Evolutionary conservation across 192 early-diverging fungal genomes (phyloP).

Genomic region (Backusella westeae): DNA sequence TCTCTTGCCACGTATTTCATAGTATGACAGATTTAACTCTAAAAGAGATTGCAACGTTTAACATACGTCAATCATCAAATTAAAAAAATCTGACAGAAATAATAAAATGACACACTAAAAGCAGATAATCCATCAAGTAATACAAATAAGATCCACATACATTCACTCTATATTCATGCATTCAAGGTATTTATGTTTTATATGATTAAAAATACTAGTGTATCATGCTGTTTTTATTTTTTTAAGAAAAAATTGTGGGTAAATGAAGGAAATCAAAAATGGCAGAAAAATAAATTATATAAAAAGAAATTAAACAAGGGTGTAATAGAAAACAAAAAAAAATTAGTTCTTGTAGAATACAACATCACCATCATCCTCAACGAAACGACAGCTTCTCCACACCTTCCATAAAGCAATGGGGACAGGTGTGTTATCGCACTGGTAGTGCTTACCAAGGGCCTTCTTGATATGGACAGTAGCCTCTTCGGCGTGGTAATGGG

Average conservation of each 20-base stretch:
- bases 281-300: neutral
- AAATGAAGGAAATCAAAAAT: slow-evolving; percentile 2
- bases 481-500: slow-evolving; percentile 90
- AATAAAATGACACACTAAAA: too few species aligned
- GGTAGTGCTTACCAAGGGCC: slow-evolving; percentile 80
- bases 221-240: slow-evolving; percentile 1
- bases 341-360: slow-evolving; percentile 59
- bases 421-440: slow-evolving; percentile 73
- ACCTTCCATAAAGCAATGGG: slow-evolving; percentile 67
- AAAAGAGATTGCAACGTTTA: neutral
- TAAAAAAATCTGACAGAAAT: neutral
- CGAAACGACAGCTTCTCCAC: slow-evolving; percentile 74
- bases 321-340: neutral
- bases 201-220: neutral
- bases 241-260: neutral
- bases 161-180: neutral
- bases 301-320: neutral
- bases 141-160: neutral
- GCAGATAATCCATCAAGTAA: too few species aligned
- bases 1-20: neutral
- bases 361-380: slow-evolving; percentile 88
- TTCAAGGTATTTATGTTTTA: neutral
- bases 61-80: neutral
- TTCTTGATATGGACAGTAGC: slow-evolving; percentile 82
- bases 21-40: neutral